Base-by-base conservation (phyloP, 139 green algal genomes). In the Micromonas pusilla region DNA sequence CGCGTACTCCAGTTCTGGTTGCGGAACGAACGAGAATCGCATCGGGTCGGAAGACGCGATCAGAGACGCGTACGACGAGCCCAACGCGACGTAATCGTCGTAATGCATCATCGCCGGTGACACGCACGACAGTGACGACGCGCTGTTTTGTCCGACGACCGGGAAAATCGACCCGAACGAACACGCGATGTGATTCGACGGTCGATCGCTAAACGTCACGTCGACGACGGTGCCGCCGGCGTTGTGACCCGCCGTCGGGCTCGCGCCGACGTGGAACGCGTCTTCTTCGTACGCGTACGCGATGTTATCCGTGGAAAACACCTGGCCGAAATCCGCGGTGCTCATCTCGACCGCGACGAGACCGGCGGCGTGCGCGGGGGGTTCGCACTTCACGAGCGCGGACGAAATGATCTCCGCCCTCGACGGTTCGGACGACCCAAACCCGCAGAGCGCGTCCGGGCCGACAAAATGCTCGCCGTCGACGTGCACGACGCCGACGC, bases 401-500 rank as follows among this genome's bases (percentile, higher is more conserved):
- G 26, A 53, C 28, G 66, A 73, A 20, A 73, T 26, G 5, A 39
- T 28, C 31, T 52, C n/a, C 26, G 66, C 66, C 13, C 30, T 30
- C 28, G 45, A 57, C 9, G 45, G 45, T 9, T 57, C 45, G 9
- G 45, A 9, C 45, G 16, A 16, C 45, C 45, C 45, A 57, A 57
- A 57, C 9, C 45, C 45, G 16, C 45, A 73, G 23, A 33, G 20
- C 28, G 31, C 4, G 3, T 36, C 66, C 13, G 28, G 23, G 28
- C 66, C 30, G 28, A 45, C 66, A n/a, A 57, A 16, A 16, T 73
- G 26, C 66, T 28, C 26, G 62, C 62, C 62, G 62, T 30, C 66
- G 23, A 73, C 66, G 28, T n/a, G 36, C 66, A 73, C 66, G 23
- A 73, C 66, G 5, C 66, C 66, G 30, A 33, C 66, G 6, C 66